Evolutionary conservation across 1,284 basidiomycete species (phyloP), one percentile per base, ranked within the genome.

Genomic region (Testicularia cyperi): DNA sequence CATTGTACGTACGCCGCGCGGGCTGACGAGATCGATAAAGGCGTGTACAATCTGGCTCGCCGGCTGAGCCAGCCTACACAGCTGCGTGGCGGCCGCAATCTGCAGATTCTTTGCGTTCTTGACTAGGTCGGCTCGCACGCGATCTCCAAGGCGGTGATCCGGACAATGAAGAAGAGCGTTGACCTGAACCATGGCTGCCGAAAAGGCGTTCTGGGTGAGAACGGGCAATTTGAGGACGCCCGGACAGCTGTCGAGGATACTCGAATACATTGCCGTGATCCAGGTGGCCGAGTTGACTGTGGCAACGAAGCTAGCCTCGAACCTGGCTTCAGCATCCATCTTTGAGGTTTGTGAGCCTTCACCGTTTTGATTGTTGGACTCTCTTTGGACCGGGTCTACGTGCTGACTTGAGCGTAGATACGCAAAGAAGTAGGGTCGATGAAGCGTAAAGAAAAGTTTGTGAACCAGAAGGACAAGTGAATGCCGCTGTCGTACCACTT

Each of bases 171-270:
- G 40, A 16, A 56, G 38, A 10, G 44, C 53, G 2, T 40, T 44
- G 6, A 48, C 55, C 27, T 58, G 55, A n/a, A 58, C 43, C 26
- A 58, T 27, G n/a, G 55, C 39, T n/a, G 55, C 55, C 8, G 55
- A 52, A 14, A 58, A 38, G 1, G 55, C 55, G 20, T 58, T 43
- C 34, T 45, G 43, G 33, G 48, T 53, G 14, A 58, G 53, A 12
- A 45, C 41, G 48, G 44, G 53, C 55, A 48, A 58, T 5, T 38
- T 40, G 3, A 53, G 38, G 7, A 48, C 48, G 29, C 42, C 42
- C 8, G 44, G 48, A 18, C 21, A 38, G 23, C 15, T 16, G 15
- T 6, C 43, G 40, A 26, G 48, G 44, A 34, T 32, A 38, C 45
- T 45, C 4, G 41, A 44, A 22, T 37, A 58, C 7, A 48, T 41